Evolutionary conservation across 2,329 filamentous ascomycete genomes (phyloP), one percentile per base, ranked within the genome.

Genomic region (Exophiala sp.): DNA sequence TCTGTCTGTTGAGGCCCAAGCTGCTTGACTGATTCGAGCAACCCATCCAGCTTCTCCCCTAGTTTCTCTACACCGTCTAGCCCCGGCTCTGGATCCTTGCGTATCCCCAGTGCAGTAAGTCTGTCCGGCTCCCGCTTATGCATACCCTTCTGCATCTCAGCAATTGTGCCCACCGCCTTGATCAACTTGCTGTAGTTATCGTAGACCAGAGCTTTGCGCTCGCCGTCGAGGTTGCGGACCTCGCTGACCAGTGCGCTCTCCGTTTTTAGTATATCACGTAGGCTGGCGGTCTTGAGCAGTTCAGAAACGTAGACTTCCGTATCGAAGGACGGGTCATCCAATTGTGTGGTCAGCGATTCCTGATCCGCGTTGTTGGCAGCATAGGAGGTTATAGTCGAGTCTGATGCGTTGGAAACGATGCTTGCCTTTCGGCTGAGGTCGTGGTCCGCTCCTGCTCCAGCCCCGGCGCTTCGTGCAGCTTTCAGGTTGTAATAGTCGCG

Each of bases 101-200:
- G 36, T 40, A 47, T 53, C 12, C 21, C 49, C 43, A 51, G 10
- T 20, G 41, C 33, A 14, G 43, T 45, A 70, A 72, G 67, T n/a
- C 36, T 38, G 20, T 51, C 66, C 38, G 74, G 71, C 57, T 76
- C 73, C 67, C 29, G 33, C 45, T 74, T 72, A 60, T 76, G 74
- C 70, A 78, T 76, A 53, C 73, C 76, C 53, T 64, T 66, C 32
- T 75, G 68, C 75, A 78, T 77, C 74, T 89, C 90, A 46, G 88
- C 82, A 65, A 99, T 99, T 2, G 92, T 97, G 71, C 96, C 92
- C 9, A 95, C 96, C 1, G 94, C 94, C n/a, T 87, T 83, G 62
- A 99, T 96, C 62, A 99, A 75, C 73, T 97, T 97, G 63, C 88
- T 94, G 71, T 97, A 99, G 69, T 99, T 99, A 70, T 99, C 92